These are phyloP conservation scores for Trichopus zeylanicus DNA, from an alignment of 116 monocot species.

Conservation along the genomic window DNA sequence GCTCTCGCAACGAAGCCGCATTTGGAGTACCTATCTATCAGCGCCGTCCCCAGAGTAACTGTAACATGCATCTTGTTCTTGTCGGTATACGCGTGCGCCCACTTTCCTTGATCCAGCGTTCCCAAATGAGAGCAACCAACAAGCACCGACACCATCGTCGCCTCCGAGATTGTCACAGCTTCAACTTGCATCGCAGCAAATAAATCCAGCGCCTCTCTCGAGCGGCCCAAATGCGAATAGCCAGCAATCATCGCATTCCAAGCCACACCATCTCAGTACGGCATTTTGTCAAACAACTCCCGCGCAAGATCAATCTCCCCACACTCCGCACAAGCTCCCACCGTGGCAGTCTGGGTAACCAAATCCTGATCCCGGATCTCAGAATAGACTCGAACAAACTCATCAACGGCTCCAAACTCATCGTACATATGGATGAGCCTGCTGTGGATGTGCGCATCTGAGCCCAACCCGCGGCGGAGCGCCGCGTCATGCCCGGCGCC, in stretches of 20 bases:
- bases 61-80: constrained; percentile 21
- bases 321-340: constrained; percentile 28
- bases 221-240: constrained; percentile 41
- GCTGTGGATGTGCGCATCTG: constrained; percentile 47
- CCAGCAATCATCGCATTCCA: constrained; percentile 86
- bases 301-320: constrained; percentile 44
- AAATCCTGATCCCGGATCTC: constrained; percentile 36
- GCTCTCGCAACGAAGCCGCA: constrained; percentile 48
- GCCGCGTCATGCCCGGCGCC: constrained; percentile 42
- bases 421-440: constrained; percentile 62
- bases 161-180: constrained; percentile 35
- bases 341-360: constrained; percentile 53
- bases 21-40: constrained; percentile 83
- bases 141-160: constrained; percentile 70
- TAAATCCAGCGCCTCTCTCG: constrained; percentile 51
- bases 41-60: constrained; percentile 41
- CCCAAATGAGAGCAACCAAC: constrained; percentile 63
- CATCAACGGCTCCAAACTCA: constrained; percentile 16
- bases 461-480: constrained; percentile 36
- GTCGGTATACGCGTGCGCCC: constrained; percentile 47
- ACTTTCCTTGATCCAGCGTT: constrained; percentile 53
- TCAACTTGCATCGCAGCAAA: constrained; percentile 50
- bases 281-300: constrained; percentile 61
- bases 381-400: constrained; percentile 15
- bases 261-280: constrained; percentile 34